phyloP scores from a whole-genome alignment of 2,329 filamentous ascomycete genomes.

The Trichoderma koningiopsis region DNA sequence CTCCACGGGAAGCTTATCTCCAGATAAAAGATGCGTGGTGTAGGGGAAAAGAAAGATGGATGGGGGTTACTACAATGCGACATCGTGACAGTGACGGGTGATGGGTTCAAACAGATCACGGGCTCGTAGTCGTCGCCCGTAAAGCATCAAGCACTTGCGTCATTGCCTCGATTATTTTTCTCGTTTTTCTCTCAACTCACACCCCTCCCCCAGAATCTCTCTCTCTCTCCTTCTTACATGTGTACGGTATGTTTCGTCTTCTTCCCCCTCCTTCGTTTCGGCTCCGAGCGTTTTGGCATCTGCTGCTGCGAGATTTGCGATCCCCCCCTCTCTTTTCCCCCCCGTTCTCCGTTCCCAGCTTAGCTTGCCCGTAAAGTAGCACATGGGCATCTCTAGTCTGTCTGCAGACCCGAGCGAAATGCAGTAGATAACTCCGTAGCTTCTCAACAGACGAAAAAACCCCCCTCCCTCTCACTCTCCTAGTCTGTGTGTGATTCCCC shows the following conservation, averaged over 20 bases:
- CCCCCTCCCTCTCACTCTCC: background rate
- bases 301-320: conserved; percentile 9
- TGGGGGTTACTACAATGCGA: conserved; percentile 23
- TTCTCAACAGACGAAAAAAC: background rate
- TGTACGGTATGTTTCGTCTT: too few species aligned
- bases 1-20: conserved; percentile 24
- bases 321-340: background rate
- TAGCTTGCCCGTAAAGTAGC: background rate
- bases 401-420: background rate
- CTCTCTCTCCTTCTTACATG: background rate
- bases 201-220: background rate
- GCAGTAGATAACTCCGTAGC: background rate
- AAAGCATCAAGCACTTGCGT: conserved; percentile 8
- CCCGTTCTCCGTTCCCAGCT: background rate
- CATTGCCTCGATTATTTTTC: conserved; percentile 12
- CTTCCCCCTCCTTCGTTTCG: background rate
- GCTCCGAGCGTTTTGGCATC: conserved; percentile 14
- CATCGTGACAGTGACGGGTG: conserved; percentile 27
- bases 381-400: background rate
- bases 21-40: background rate
- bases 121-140: conserved; percentile 2
- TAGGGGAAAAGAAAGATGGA: background rate
- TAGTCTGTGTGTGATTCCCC: background rate
- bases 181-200: background rate
- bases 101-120: conserved; percentile 19